A percentile compares a stretch with the other conserved stretches of the same genome.
Evolutionary conservation across 1,284 basidiomycete species (phyloP).

Genomic region (Vanrija sp.): DNA sequence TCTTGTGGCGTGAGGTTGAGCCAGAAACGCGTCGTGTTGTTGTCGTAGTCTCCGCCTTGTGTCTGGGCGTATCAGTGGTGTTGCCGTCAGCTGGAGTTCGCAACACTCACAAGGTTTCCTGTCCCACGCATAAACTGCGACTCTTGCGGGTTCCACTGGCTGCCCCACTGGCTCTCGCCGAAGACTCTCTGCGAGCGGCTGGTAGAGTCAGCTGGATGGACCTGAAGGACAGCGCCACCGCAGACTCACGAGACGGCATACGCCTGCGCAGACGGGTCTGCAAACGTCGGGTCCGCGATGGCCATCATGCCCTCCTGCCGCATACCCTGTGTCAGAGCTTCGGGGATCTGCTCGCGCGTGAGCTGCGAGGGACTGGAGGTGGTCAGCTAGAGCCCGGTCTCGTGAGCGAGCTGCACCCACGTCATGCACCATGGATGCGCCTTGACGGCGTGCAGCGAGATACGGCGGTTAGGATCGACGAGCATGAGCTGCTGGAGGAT

Average conservation of each 20-base stretch:
- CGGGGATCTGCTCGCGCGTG: constrained; percentile 61
- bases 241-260: constrained; percentile 33
- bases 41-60: constrained; percentile 41
- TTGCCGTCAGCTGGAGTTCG: not conserved
- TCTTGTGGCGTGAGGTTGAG: constrained; percentile 27
- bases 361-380: constrained; percentile 53
- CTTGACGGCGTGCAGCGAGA: constrained; percentile 66
- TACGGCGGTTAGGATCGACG: constrained; percentile 65
- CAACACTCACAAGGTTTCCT: constrained; percentile 42
- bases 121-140: constrained; percentile 47
- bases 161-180: constrained; percentile 30
- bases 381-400: not conserved
- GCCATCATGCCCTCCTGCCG: constrained; percentile 62
- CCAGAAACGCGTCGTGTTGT: constrained; percentile 45
- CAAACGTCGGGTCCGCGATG: constrained; percentile 58
- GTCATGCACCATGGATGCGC: constrained; percentile 74
- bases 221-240: too few species aligned
- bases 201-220: not conserved
- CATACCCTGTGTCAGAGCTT: constrained; percentile 65
- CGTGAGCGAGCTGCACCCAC: constrained; percentile 48
- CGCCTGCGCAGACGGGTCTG: constrained; percentile 26
- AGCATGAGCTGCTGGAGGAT: constrained; percentile 70
- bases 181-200: constrained; percentile 39
- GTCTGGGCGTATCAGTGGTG: constrained; percentile 23
- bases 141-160: constrained; percentile 42